Base-by-base conservation (phyloP, 495 filamentous ascomycete genomes). In the Podospora appendiculata region DNA sequence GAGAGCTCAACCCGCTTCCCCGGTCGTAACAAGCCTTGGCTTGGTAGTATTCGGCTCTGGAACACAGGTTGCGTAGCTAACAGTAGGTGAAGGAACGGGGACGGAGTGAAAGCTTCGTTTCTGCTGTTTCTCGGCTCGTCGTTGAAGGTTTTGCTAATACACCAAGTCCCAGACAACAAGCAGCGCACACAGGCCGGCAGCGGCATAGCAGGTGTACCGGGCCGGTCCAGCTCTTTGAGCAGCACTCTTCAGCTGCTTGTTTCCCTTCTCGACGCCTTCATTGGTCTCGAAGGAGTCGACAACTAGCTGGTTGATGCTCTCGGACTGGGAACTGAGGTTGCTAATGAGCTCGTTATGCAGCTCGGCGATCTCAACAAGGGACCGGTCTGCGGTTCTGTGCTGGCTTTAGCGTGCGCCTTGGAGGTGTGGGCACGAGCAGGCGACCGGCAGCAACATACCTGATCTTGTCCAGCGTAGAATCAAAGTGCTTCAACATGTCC, bases 81-180 rank as follows among this genome's bases (percentile, higher is more conserved):
- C 25, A 5, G 25, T 5, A 25, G 5, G 25, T 5, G 25, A 2
- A 25, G 25, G 5, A 25, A 25, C 25, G 25, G 25, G 25, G 25
- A 25, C 25, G 2, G 25, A 5, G 2, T 2, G 25, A 5, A 2
- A 25, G 25, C 25, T 5, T 25, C 5, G 25, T 25, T 25, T 25
- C 5, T 25, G 25, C 5, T 25, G 25, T 25, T 25, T 25, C 25
- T 25, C 25, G 5, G 25, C 25, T 25, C 25, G 25, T 25, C 25
- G 5, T 2, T 25, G 36, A 38, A 38, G 36, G 36, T 2, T 2
- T 25, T 25, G 25, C 61, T 71, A 96, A 65, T 95, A 89, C 32
- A 96, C 69, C 65, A 96, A 69, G 79, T 99, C 93, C 89, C 90
- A 99, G n/a, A 90, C 72, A 8, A 99, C 76, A 52, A 99, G 75